Conservation (phyloP, 306 rosid genomes). For the Dalbergia cochinchinensis region DNA sequence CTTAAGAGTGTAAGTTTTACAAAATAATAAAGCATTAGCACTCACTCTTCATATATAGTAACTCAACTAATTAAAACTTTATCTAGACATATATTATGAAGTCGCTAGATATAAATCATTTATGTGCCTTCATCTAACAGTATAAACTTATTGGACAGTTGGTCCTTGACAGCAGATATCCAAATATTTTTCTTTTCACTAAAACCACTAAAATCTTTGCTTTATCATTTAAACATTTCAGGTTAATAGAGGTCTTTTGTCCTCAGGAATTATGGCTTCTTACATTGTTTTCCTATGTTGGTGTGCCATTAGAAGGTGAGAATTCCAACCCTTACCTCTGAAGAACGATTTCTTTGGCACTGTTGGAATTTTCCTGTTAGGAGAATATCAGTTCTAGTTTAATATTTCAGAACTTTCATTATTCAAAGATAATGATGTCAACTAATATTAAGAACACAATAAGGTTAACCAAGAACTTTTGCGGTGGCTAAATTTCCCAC, state of each 20-base stretch:
- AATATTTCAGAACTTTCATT: background rate
- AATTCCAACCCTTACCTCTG: conserved; percentile 29
- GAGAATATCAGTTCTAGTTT: background rate
- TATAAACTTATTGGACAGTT: no score
- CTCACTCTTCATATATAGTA: background rate
- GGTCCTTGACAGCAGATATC: background rate
- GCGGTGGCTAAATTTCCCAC: no score
- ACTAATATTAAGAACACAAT: background rate
- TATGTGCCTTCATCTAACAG: no score
- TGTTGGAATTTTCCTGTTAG: background rate
- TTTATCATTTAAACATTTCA: conserved; percentile 46
- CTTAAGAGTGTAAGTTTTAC: no score
- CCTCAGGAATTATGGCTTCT: conserved; percentile 94
- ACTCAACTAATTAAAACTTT: background rate
- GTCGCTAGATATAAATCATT: no score
- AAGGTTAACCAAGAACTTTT: background rate
- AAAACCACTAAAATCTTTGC: background rate
- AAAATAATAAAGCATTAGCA: background rate
- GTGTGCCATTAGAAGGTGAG: conserved; percentile 86
- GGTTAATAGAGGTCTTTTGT: conserved; percentile 87
- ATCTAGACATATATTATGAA: background rate
- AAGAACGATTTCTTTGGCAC: background rate
- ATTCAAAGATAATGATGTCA: background rate
- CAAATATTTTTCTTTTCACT: background rate
- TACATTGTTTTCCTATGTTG: conserved; percentile 88